These are phyloP conservation scores for Pochonia chlamydosporia DNA, from an alignment of 2,329 filamentous ascomycete genomes.

Conservation along the genomic window DNA sequence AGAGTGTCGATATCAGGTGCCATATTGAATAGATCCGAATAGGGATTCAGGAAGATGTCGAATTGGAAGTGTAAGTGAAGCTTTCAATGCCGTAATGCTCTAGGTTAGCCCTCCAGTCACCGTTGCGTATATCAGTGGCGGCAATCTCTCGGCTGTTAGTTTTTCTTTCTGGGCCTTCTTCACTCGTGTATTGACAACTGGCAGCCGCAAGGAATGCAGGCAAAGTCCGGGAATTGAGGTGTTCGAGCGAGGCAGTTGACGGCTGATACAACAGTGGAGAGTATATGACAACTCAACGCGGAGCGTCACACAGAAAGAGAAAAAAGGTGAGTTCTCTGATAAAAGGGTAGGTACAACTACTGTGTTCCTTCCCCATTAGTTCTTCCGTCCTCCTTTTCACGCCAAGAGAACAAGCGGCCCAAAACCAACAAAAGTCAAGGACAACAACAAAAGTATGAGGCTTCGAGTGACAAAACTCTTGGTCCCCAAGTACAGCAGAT, in stretches of 20 bases:
- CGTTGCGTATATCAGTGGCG: background rate
- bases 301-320: slow-evolving; percentile 12
- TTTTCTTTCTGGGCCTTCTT: background rate
- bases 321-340: slow-evolving; percentile 13
- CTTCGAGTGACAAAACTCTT: background rate
- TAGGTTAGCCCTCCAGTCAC: background rate
- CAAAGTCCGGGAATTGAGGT: background rate
- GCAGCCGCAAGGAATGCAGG: background rate
- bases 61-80: background rate
- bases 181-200: background rate
- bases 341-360: slow-evolving; percentile 16
- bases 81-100: background rate
- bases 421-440: background rate
- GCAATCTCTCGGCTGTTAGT: background rate
- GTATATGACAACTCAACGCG: slow-evolving; percentile 4
- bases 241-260: background rate
- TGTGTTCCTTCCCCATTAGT: slow-evolving; percentile 9
- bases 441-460: background rate
- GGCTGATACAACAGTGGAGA: slow-evolving; percentile 4
- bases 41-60: background rate
- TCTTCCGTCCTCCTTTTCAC: background rate
- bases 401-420: background rate
- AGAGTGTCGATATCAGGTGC: slow-evolving; percentile 71
- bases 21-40: slow-evolving; percentile 39
- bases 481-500: background rate